phyloP scores from a whole-genome alignment of 768 basidiomycete genomes.

The Lactifluus pinguis region DNA sequence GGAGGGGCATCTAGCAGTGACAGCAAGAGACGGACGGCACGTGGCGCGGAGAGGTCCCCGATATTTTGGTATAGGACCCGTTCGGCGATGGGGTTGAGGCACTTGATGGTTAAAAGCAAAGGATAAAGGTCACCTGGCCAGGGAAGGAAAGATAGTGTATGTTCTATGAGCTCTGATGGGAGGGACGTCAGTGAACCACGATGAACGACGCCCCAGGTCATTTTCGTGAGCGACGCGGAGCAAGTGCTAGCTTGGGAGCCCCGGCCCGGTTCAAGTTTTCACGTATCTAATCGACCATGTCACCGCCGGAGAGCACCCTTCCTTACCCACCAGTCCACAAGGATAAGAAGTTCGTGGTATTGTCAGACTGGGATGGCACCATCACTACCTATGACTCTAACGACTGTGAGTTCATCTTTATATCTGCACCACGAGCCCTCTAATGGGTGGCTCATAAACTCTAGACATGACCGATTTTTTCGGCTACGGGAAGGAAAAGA shows the following conservation, averaged over 20 bases:
- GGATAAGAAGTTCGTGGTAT: slow-evolving; percentile 75
- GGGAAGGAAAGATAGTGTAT: slow-evolving; percentile 23
- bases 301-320: slow-evolving; percentile 51
- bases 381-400: slow-evolving; percentile 92
- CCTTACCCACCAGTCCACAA: slow-evolving; percentile 74
- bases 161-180: slow-evolving; percentile 32
- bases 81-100: slow-evolving; percentile 25
- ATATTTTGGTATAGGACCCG: slow-evolving; percentile 34
- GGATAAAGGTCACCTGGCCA: slow-evolving; percentile 10
- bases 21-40: slow-evolving; percentile 31
- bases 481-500: slow-evolving; percentile 70
- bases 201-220: neutral
- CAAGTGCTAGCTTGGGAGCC: too few relatives aligned
- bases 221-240: neutral
- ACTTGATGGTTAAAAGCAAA: slow-evolving; percentile 22
- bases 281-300: neutral
- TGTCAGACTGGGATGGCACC: slow-evolving; percentile 94
- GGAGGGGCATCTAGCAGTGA: slow-evolving; percentile 31
- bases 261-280: too few relatives aligned
- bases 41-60: slow-evolving; percentile 24
- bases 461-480: slow-evolving; percentile 83
- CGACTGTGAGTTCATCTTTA: slow-evolving; percentile 51
- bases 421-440: neutral
- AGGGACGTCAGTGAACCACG: slow-evolving; percentile 11
- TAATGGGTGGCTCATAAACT: neutral